Evolutionary conservation across 176 grass and related monocot species (phyloP), one percentile per base, ranked within the genome.

Genomic region (Cocos nucifera): DNA sequence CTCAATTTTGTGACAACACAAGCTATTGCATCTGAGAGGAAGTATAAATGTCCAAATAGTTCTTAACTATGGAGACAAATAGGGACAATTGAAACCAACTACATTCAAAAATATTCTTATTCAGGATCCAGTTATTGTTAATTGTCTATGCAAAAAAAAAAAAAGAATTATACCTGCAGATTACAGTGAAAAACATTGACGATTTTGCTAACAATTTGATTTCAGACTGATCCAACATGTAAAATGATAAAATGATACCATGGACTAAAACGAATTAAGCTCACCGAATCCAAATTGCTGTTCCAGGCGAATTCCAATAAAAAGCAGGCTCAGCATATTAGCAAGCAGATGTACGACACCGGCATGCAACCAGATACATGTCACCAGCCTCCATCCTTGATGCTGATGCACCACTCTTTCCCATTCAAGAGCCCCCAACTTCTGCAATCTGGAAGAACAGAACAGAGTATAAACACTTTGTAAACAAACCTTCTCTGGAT

Each of bases 231-330:
- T 44, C 35, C 10, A 6, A 44, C 10, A 14, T 44, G 35, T 12
- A 44, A 44, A 44, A 12, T 14, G 8, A 44, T 44, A 44, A 44
- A 44, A 54, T 63, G 44, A 32, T 22, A 15, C 19, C 4, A 53
- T 67, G 18, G 5, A 59, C 27, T 56, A 56, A 61, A 54, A 59
- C 4, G 58, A 61, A 30, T 17, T 17, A 32, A 16, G 58, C 80
- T 84, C 72, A 97, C 92, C 72, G 67, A 82, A 97, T 88, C 92
- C 92, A 29, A 97, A 97, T 53, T 96, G 86, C 71, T 88, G 80
- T 72, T 96, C 92, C 14, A 96, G 87, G 26, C 80, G 87, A 69
- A 88, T 61, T 51, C 86, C 92, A 28, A 96, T 82, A 68, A 88
- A 80, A 59, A 90, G 24, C 66, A 90, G 83, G 66, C 87, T 82